These are phyloP conservation scores for Salix dunnii DNA, from an alignment of 345 rosid species.

Conservation along the genomic window DNA sequence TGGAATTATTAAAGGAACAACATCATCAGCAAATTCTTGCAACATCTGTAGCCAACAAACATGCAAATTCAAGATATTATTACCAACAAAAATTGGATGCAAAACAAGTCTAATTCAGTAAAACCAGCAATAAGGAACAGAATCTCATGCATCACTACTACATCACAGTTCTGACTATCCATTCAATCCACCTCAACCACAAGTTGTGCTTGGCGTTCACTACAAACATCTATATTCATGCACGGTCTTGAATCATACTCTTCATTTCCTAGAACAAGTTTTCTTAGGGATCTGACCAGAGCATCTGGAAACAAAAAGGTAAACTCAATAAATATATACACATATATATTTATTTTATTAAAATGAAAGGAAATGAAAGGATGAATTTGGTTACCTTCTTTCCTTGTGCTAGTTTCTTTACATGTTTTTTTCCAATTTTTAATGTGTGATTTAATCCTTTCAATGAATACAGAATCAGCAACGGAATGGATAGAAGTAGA, in stretches of 20 bases:
- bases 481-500: constrained; percentile 47
- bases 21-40: constrained; percentile 52
- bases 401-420: constrained; percentile 27
- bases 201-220: constrained; percentile 78
- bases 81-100: not conserved
- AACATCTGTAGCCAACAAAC: constrained; percentile 47
- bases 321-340: not conserved
- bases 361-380: constrained; percentile 4
- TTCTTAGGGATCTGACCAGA: constrained; percentile 57
- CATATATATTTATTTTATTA: no score
- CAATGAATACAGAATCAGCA: constrained; percentile 69
- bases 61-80: constrained; percentile 13
- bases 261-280: constrained; percentile 49
- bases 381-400: constrained; percentile 44
- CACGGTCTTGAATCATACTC: constrained; percentile 67
- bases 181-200: constrained; percentile 50
- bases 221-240: constrained; percentile 74
- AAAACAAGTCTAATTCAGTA: constrained; percentile 5
- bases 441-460: constrained; percentile 63
- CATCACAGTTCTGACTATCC: not conserved
- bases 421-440: constrained; percentile 64
- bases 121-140: not conserved
- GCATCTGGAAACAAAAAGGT: constrained; percentile 38
- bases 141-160: not conserved
- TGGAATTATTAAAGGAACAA: constrained; percentile 68